Evolutionary conservation across 1,139 yeast species (phyloP), one percentile per base, ranked within the genome.

Genomic region (Kodamaea fungicola): DNA sequence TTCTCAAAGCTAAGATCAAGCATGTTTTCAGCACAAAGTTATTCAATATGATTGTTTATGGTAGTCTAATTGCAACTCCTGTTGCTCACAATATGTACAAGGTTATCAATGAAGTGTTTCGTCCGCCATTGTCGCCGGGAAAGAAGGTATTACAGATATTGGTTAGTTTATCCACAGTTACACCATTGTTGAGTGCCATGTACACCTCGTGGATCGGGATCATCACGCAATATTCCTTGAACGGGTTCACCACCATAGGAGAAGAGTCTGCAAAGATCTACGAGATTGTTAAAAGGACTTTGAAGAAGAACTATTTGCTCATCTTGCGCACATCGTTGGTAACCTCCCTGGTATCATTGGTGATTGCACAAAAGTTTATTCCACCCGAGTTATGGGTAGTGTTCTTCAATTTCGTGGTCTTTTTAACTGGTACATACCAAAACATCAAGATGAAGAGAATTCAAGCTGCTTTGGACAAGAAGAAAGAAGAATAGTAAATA

Each of bases 351-450:
- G 51, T 78, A 12, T 74, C 83, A 6, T 61, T 85, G 54, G 64
- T 79, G 1, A 48, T 83, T 38, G 95, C 96, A n/a, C 96, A 88
- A 57, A 78, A 71, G 41, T 83, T 74, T 53, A 56, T 88, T 24
- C 74, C 78, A 12, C 88, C 88, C 9, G 80, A 82, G 46, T 73
- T 83, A 33, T 88, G 96, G 96, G 88, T 86, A 7, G 87, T 87
- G 2, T 85, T 85, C 62, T 86, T 86, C 65, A 80, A 81, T 44
- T 54, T 83, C 43, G 80, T 87, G 30, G 85, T 80, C 50, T 87
- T 87, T 52, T 57, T 83, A 28, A 64, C 88, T 45, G 89, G 92
- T 12, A 86, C 95, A 4, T 76, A 77, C 49, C 92, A 87, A 59
- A 88, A 88, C 59, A 76, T 83, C 32, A 66, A 74, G 51, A 67